These are phyloP conservation scores for Moniliella sp. DNA, from an alignment of 1,284 basidiomycete species.

Conservation along the genomic window DNA sequence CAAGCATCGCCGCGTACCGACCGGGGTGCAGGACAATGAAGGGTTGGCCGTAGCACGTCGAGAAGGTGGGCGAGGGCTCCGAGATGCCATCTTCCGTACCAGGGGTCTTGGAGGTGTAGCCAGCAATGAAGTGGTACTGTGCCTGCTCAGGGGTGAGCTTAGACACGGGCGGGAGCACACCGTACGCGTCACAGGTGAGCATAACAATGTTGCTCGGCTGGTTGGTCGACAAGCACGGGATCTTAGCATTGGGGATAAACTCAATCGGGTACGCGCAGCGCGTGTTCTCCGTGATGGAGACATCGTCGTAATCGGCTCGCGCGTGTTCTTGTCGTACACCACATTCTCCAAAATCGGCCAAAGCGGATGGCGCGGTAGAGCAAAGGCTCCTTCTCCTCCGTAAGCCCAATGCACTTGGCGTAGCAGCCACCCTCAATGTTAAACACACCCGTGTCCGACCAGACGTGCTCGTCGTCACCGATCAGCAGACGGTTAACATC, in stretches of 20 bases:
- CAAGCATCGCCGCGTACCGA: constrained; percentile 86
- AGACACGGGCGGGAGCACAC: constrained; percentile 89
- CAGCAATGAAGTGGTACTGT: constrained; percentile 46
- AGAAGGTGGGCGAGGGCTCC: constrained; percentile 96
- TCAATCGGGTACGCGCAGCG: constrained; percentile 49
- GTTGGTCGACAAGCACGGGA: constrained; percentile 24
- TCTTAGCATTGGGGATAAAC: constrained; percentile 80
- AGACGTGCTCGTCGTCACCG: constrained; percentile 34
- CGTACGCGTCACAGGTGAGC: constrained; percentile 93
- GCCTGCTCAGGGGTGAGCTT: constrained; percentile 82
- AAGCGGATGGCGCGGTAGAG: constrained; percentile 87
- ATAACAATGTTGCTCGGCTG: constrained; percentile 68
- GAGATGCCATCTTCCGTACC: constrained; percentile 94
- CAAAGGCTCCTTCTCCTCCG: constrained; percentile 83
- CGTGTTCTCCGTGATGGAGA: constrained; percentile 93
- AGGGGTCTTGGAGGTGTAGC: constrained; percentile 70
- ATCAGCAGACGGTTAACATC: constrained; percentile 26
- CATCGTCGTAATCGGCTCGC: constrained; percentile 86
- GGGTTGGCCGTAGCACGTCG: constrained; percentile 92
- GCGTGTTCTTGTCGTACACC: constrained; percentile 73
- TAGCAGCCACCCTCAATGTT: constrained; percentile 99
- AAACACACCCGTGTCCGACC: constrained; percentile 56
- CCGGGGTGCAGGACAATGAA: constrained; percentile 72
- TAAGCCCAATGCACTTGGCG: constrained; percentile 95
- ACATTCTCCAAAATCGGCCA: constrained; percentile 94